Evolutionary conservation across 2,329 filamentous ascomycete species (phyloP), one percentile per base, ranked within the genome.

Genomic region (Neophaeococcomyces mojaviensis): DNA sequence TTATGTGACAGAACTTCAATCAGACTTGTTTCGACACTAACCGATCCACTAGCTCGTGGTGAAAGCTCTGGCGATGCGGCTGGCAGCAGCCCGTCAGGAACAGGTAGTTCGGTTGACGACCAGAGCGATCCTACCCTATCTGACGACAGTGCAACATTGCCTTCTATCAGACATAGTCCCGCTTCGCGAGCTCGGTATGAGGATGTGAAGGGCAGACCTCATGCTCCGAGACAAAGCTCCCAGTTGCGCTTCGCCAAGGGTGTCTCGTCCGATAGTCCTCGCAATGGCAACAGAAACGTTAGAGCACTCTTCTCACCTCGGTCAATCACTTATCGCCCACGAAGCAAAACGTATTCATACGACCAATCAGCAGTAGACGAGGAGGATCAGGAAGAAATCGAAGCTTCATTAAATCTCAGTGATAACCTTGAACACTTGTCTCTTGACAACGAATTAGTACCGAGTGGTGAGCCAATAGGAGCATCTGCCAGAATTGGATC

Each of bases 221-320:
- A 56, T 49, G 51, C 53, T 8, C 53, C 54, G 6, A 50, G 55
- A 20, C 51, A 56, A 42, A 55, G 53, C 47, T 58, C 54, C 10
- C 40, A 56, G 18, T 47, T 56, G 15, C 50, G 54, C 13, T 56
- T 55, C 36, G 47, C 51, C 22, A 47, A 49, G 40, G 47, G 38
- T 15, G 46, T 39, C 9, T 55, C 53, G 12, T 49, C 49, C 12
- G 50, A 53, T 33, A 30, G 20, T 39, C 16, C 19, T 40, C 13
- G 42, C 39, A 15, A 46, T 33, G 15, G 33, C n/a, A 44, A 31
- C 16, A 18, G 10, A 15, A 24, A 36, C 19, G 15, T 15, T 39
- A 26, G 39, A n/a, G 28, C 8, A 16, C 15, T 33, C 36, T 34
- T 33, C 45, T 37, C 38, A 10, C 20, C 26, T 16, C 10, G 32